Evolutionary conservation across 2,329 filamentous ascomycete species (phyloP).

Genomic region (Leptographium wingfieldii): DNA sequence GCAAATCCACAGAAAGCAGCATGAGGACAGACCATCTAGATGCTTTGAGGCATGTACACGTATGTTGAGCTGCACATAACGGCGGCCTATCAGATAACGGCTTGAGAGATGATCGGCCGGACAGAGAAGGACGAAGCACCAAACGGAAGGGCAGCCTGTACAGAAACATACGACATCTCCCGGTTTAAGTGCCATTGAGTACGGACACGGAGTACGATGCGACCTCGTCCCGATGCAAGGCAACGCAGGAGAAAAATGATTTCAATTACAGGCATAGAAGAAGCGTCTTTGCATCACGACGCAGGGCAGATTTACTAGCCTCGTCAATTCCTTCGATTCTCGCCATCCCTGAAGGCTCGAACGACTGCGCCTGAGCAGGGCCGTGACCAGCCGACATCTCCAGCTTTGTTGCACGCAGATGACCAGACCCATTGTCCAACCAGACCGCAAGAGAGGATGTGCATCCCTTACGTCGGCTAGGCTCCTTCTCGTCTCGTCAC

Average conservation of each 20-base stretch:
- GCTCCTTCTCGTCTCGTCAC: neutral
- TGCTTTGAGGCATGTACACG: neutral
- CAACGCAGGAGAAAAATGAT: neutral
- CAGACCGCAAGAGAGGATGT: neutral
- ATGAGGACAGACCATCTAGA: neutral
- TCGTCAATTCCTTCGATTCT: neutral
- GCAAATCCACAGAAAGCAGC: neutral
- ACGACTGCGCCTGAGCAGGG: neutral
- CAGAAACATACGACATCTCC: neutral
- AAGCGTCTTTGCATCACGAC: neutral
- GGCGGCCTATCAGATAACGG: neutral
- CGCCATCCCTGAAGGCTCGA: neutral
- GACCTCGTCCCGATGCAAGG: neutral
- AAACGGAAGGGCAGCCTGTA: neutral
- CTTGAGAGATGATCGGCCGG: neutral
- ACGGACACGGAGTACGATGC: neutral
- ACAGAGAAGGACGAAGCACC: neutral
- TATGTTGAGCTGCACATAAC: neutral
- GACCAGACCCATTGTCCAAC: neutral
- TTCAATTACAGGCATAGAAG: neutral
- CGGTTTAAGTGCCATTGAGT: neutral
- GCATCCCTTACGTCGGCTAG: neutral
- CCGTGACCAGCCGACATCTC: neutral
- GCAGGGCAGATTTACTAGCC: neutral
- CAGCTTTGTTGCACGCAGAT: neutral